A percentile compares a stretch with the other conserved stretches of the same genome.
phyloP scores from a whole-genome alignment of 2,329 filamentous ascomycete genomes.

The Coniochaeta pulveracea region DNA sequence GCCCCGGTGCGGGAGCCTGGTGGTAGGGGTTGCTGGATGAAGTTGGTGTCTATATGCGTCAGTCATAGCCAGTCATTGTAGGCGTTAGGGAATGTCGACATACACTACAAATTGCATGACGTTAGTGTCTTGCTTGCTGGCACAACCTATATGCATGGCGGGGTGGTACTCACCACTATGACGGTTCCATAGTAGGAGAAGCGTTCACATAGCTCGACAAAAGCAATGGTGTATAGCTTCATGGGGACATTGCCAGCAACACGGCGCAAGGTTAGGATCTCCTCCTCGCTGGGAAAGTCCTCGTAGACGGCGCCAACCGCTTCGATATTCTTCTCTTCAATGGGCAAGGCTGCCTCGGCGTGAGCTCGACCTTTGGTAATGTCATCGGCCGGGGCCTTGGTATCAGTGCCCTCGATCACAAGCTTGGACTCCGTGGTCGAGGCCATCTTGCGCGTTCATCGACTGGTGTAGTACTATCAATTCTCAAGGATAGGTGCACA shows the following conservation, averaged over 20 bases:
- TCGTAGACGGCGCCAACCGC: background rate
- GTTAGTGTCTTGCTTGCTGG: no score
- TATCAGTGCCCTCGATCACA: no score
- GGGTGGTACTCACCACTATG: conserved; percentile 40
- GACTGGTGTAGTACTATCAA: no score
- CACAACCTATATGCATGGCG: no score
- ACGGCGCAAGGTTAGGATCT: conserved; percentile 38
- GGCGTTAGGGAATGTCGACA: background rate
- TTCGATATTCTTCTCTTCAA: background rate
- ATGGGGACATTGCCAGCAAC: conserved; percentile 46
- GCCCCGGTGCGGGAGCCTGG: conserved; percentile 42
- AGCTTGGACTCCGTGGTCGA: no score
- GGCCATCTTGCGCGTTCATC: no score
- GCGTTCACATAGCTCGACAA: conserved; percentile 60
- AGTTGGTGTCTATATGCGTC: conserved; percentile 40
- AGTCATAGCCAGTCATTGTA: background rate
- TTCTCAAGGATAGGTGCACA: no score
- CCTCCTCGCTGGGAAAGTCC: conserved; percentile 34
- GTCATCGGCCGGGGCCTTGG: no score
- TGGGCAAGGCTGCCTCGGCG: no score
- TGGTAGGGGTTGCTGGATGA: conserved; percentile 48
- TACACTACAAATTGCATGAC: no score
- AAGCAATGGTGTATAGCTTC: conserved; percentile 50
- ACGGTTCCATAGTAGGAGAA: conserved; percentile 63
- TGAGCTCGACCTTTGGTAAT: no score